Percentiles rank a stretch among this genome's conserved stretches.
phyloP scores from a whole-genome alignment of 495 filamentous ascomycete genomes.

The Aspergillus carlsbadensis region DNA sequence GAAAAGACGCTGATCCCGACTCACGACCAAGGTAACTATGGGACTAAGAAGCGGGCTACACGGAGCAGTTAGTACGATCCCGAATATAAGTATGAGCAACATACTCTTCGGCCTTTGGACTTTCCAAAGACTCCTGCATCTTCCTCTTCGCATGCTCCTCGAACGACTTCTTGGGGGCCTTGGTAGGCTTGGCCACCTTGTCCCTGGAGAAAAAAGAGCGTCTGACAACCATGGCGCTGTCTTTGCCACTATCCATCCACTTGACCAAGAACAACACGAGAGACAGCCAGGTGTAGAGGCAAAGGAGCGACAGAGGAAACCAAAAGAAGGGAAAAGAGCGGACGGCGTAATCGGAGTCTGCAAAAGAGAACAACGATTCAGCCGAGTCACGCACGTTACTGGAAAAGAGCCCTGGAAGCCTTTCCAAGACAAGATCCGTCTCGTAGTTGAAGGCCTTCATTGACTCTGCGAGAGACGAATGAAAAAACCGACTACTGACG shows the following conservation, averaged over 20 bases:
- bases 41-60: slow-evolving; percentile 65
- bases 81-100: slow-evolving; percentile 16
- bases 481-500: slow-evolving; percentile 9
- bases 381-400: slow-evolving; percentile 35
- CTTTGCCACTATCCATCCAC: slow-evolving; percentile 18
- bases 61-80: slow-evolving; percentile 16
- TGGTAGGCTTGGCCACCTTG: slow-evolving; percentile 73
- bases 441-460: slow-evolving; percentile 24
- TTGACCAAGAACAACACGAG: slow-evolving; percentile 20
- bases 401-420: slow-evolving; percentile 39
- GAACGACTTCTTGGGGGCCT: slow-evolving; percentile 68
- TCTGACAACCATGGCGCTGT: slow-evolving; percentile 11
- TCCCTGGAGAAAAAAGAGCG: slow-evolving; percentile 76
- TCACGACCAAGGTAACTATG: slow-evolving; percentile 81
- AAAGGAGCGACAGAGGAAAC: slow-evolving; percentile 31
- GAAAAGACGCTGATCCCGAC: slow-evolving; percentile 75
- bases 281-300: slow-evolving; percentile 24
- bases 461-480: slow-evolving; percentile 1
- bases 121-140: slow-evolving; percentile 65
- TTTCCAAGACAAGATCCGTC: slow-evolving; percentile 26
- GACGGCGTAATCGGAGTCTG: slow-evolving; percentile 29
- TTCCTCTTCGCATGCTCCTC: slow-evolving; percentile 71
- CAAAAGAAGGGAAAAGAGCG: slow-evolving; percentile 34
- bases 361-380: slow-evolving; percentile 36
- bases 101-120: slow-evolving; percentile 47